Evolutionary conservation across 768 basidiomycete genomes (phyloP).

Genomic region (Fomitopsis pulvina): DNA sequence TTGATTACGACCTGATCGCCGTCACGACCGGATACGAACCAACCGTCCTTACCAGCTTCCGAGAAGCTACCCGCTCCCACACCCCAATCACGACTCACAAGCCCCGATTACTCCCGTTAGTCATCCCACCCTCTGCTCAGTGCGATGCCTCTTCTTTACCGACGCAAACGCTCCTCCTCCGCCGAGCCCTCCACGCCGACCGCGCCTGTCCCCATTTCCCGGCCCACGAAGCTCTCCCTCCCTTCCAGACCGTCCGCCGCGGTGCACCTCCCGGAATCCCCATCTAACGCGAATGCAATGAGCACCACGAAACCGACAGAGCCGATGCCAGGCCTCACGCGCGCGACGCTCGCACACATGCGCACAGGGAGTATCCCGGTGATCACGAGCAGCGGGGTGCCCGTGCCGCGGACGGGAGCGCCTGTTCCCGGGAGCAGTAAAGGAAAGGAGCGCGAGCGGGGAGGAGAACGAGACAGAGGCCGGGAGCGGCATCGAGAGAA

Average conservation of each 20-base stretch:
- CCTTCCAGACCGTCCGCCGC: not conserved
- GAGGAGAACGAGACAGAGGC: not conserved
- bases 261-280: not conserved
- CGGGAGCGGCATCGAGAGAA: not conserved
- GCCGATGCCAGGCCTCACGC: not conserved
- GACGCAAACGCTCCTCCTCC: slow-evolving; percentile 1
- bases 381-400: not conserved
- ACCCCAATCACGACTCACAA: not conserved
- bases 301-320: too few species aligned
- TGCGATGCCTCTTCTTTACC: slow-evolving; percentile 1
- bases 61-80: not conserved
- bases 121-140: too few species aligned
- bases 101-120: not conserved
- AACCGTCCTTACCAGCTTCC: too few species aligned
- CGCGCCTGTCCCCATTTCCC: not conserved
- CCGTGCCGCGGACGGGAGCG: not conserved
- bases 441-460: not conserved
- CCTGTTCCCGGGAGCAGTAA: not conserved
- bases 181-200: not conserved
- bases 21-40: too few species aligned
- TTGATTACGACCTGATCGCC: too few species aligned
- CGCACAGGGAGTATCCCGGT: not conserved
- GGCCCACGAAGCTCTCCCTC: not conserved
- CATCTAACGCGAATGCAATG: too few species aligned
- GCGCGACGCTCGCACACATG: not conserved